phyloP scores from a whole-genome alignment of 371 early-diverging fungal species.

The Chytridium lagenaria region DNA sequence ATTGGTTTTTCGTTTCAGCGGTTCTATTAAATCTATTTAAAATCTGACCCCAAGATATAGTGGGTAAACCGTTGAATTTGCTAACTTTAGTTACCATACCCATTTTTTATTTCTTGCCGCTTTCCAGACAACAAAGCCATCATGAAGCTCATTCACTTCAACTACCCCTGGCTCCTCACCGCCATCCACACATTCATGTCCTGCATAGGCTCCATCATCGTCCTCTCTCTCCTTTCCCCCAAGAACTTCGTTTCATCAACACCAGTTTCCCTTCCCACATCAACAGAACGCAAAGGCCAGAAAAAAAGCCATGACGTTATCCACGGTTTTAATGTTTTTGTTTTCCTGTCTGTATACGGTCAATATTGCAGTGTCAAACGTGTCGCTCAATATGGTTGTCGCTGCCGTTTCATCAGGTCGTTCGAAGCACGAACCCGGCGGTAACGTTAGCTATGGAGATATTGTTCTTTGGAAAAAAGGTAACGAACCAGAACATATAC shows the following conservation, averaged over 20 bases:
- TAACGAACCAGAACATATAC: slow-evolving; percentile 62
- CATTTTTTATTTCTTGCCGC: too few species aligned
- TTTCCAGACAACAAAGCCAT: slow-evolving; percentile 80
- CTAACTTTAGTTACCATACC: too few species aligned
- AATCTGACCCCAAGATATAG: too few species aligned
- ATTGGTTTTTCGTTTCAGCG: not conserved
- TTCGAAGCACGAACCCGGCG: slow-evolving; percentile 85
- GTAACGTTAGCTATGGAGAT: slow-evolving; percentile 76
- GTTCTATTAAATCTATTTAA: too few species aligned
- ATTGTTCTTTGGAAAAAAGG: slow-evolving; percentile 62
- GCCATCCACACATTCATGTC: slow-evolving; percentile 82
- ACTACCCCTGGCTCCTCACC: slow-evolving; percentile 88
- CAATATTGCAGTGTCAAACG: slow-evolving; percentile 87
- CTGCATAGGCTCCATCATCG: slow-evolving; percentile 51
- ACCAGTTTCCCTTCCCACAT: not conserved
- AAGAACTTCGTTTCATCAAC: not conserved
- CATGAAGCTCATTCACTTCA: slow-evolving; percentile 71
- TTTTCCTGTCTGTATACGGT: slow-evolving; percentile 88
- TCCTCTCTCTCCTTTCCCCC: not conserved
- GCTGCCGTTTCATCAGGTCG: slow-evolving; percentile 82
- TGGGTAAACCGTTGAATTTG: too few species aligned
- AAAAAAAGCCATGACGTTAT: not conserved
- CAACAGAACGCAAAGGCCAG: not conserved
- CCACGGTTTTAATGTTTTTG: slow-evolving; percentile 58
- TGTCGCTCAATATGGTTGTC: slow-evolving; percentile 76